Evolutionary conservation across 345 rosid species (phyloP).

Genomic region (Kandelia obovata): DNA sequence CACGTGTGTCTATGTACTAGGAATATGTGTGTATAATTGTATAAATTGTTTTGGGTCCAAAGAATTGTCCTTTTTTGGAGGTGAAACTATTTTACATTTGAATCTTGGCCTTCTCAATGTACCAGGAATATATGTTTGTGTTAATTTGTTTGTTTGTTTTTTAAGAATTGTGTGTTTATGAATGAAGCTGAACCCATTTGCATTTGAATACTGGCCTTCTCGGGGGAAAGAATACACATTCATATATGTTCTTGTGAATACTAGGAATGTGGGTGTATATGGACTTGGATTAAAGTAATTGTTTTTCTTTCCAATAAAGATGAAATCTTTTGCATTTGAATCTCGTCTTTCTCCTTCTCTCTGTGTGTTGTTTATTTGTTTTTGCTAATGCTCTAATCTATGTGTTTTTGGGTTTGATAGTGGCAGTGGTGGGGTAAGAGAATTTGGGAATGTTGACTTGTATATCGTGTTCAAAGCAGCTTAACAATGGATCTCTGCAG

Average conservation of each 20-base stretch:
- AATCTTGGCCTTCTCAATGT: too few species aligned
- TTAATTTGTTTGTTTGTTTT: too few species aligned
- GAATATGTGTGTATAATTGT: too few species aligned
- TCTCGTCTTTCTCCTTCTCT: background rate
- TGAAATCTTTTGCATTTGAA: background rate
- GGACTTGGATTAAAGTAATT: too few species aligned
- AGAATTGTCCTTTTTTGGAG: too few species aligned
- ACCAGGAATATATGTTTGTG: too few species aligned
- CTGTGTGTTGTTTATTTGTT: constrained; percentile 1
- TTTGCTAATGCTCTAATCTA: constrained; percentile 24
- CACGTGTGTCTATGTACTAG: background rate
- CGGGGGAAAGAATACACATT: background rate
- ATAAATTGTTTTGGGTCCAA: too few species aligned
- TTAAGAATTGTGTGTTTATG: background rate
- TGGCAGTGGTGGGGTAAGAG: constrained; percentile 4
- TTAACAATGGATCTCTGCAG: constrained; percentile 53
- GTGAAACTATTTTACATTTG: too few species aligned
- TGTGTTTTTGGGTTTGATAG: constrained; percentile 18
- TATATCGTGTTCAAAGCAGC: constrained; percentile 81
- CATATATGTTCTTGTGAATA: too few species aligned
- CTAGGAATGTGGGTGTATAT: too few species aligned
- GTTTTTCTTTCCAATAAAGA: too few species aligned
- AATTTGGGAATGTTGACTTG: constrained; percentile 72
- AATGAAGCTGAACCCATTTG: constrained; percentile 1
- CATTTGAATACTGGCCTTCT: constrained; percentile 8